Percentiles rank a stretch among this genome's conserved stretches.
Evolutionary conservation across 768 basidiomycete genomes (phyloP).

Genomic region (Trametes cingulata): DNA sequence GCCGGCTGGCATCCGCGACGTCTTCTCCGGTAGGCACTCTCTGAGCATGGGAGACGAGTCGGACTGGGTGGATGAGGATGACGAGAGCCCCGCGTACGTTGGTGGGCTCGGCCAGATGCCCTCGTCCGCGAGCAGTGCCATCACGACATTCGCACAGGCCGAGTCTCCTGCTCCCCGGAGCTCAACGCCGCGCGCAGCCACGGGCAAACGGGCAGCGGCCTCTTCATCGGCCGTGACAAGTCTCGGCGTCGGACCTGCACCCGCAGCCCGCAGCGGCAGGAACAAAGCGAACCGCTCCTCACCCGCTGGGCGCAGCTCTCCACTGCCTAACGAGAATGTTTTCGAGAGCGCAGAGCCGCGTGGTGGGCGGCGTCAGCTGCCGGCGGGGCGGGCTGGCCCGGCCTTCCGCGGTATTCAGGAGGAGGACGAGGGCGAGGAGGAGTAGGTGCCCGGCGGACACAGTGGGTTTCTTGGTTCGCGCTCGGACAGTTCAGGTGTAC

Average conservation of each 20-base stretch:
- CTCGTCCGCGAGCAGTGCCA: conserved; percentile 21
- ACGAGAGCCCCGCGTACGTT: conserved; percentile 68
- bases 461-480: not conserved
- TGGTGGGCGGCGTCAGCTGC: conserved; percentile 67
- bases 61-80: conserved; percentile 89
- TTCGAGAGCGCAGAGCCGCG: conserved; percentile 51
- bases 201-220: conserved; percentile 21
- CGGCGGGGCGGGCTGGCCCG: conserved; percentile 64
- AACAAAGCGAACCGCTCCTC: conserved; percentile 49
- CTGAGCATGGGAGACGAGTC: conserved; percentile 70
- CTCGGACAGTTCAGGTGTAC: conserved; percentile 18
- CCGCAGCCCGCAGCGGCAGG: conserved; percentile 13
- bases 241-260: conserved; percentile 12
- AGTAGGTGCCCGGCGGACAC: conserved; percentile 29
- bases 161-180: conserved; percentile 21
- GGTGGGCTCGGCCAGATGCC: conserved; percentile 76
- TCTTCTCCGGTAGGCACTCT: conserved; percentile 72
- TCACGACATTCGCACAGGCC: conserved; percentile 17
- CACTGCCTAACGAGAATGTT: conserved; percentile 52
- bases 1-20: conserved; percentile 63
- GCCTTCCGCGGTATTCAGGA: conserved; percentile 74
- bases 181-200: conserved; percentile 1
- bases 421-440: conserved; percentile 86
- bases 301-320: conserved; percentile 59
- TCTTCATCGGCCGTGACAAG: conserved; percentile 13